Percentiles rank a stretch among this genome's conserved stretches.
phyloP scores from a whole-genome alignment of 805 yeast genomes.

The Ogataea philodendri region DNA sequence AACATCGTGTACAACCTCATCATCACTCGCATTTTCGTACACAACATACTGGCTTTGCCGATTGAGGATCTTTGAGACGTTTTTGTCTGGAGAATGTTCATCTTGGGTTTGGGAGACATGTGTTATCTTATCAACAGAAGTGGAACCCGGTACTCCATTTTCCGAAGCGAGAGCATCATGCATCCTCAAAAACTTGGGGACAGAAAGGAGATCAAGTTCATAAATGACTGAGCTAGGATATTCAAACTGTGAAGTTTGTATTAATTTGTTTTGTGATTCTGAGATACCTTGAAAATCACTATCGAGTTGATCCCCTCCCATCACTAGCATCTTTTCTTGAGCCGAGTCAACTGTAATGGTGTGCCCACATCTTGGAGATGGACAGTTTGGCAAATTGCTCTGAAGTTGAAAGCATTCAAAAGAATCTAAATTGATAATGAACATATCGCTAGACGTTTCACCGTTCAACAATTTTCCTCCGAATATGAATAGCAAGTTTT shows the following conservation, averaged over 20 bases:
- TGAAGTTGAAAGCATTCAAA: conserved; percentile 62
- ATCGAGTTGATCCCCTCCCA: conserved; percentile 90
- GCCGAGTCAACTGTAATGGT: conserved; percentile 69
- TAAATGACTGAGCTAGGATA: conserved; percentile 35
- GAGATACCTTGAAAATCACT: conserved; percentile 38
- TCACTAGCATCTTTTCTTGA: conserved; percentile 67
- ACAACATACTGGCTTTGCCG: conserved; percentile 24
- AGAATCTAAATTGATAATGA: conserved; percentile 72
- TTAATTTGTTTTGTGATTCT: conserved; percentile 20
- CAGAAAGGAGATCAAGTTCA: conserved; percentile 33
- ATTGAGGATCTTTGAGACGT: conserved; percentile 6
- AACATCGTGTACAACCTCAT: conserved; percentile 8
- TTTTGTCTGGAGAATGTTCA: too few species aligned
- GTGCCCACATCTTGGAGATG: conserved; percentile 91
- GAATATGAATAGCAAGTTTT: conserved; percentile 74
- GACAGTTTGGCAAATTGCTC: conserved; percentile 47
- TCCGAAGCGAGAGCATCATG: conserved; percentile 19
- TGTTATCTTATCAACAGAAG: too few species aligned
- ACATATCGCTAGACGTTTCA: conserved; percentile 59
- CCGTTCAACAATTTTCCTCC: conserved; percentile 88
- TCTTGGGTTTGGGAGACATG: too few species aligned
- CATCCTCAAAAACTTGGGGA: conserved; percentile 26
- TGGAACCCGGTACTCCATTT: too few species aligned
- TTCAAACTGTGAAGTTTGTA: conserved; percentile 33
- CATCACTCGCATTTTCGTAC: conserved; percentile 21